A percentile compares a stretch with the other conserved stretches of the same genome.
phyloP scores from a whole-genome alignment of 768 basidiomycete species.

The Calocera viscosa region DNA sequence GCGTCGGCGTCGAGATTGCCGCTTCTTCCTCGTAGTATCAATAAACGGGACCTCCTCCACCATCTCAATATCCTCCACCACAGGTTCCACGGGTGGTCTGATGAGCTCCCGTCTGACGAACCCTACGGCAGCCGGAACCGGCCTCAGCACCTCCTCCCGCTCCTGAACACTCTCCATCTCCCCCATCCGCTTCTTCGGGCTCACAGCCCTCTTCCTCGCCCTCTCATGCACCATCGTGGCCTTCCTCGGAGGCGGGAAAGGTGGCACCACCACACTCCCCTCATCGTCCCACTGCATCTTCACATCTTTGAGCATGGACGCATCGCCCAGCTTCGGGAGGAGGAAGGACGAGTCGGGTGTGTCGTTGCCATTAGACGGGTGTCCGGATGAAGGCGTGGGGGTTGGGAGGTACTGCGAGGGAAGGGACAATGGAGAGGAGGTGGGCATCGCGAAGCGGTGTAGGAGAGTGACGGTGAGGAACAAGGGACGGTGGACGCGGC shows the following conservation, averaged over 20 bases:
- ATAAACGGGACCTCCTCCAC: no score
- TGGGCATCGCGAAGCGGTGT: neutral
- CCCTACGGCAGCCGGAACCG: no score
- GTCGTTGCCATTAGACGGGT: neutral
- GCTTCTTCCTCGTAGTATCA: no score
- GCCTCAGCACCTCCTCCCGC: no score
- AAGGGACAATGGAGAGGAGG: neutral
- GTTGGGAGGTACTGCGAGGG: neutral
- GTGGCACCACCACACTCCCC: neutral
- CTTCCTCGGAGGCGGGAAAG: neutral
- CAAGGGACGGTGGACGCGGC: neutral
- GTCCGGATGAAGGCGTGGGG: neutral
- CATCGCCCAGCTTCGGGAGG: neutral
- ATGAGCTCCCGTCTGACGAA: no score
- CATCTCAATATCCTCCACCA: no score
- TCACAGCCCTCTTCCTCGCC: no score
- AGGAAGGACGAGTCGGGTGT: neutral
- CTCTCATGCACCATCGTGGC: neutral
- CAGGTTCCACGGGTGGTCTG: no score
- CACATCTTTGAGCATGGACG: neutral
- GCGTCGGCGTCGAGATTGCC: no score
- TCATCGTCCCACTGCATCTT: neutral
- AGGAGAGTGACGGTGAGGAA: no score
- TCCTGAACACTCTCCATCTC: no score
- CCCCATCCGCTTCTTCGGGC: no score